Base-by-base conservation (phyloP, 192 early-diverging fungal genomes). In the Lobulomyces angularis region DNA sequence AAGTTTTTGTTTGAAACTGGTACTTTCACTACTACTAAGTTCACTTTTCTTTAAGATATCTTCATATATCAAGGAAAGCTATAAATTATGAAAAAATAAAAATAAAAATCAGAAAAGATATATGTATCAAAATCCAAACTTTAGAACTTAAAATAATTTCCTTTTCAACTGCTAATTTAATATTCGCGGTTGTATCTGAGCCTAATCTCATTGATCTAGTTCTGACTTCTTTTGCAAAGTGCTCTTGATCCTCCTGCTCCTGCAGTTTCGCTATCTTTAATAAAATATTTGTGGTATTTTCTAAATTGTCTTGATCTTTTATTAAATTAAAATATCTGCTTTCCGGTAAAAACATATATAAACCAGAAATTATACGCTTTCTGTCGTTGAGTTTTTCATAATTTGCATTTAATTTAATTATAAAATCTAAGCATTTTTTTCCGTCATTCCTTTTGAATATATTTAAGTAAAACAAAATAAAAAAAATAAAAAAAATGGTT, bases 171-270 rank as follows among this genome's bases (percentile, higher is more conserved):
- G 74, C 62, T 0, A 53, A 46, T 16, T 67, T 58, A 18, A 90
- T 62, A 17, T 62, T 63, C 9, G 57, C 52, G 1, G 70, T 48
- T 1, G 84, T 65, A 4, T 76, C 80, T 0, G 84, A 79, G 12
- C 70, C 72, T 11, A 90, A 51, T 25, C 86, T 51, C 8, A 71
- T 68, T 5, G 76, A 72, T 19, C 87, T 72, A 21, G 70, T 52
- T 28, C 65, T 65, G 9, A 87, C 53, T 36, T 84, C 80, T 4
- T 52, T 57, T 11, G 71, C 68, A 7, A 80, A 58, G 2, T 61
- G 66, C n/a, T 48, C 56, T 3, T 46, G 31, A 24, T 77, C 70
- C 34, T 67, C 33, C 9, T 33, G 29, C 37, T 58, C 45, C 35
- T 71, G 69, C 0, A 69, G 37, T 8, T 28, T 27, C 27, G 54